Base-by-base conservation (phyloP, 2,329 filamentous ascomycete species). In the Mycogone perniciosa region DNA sequence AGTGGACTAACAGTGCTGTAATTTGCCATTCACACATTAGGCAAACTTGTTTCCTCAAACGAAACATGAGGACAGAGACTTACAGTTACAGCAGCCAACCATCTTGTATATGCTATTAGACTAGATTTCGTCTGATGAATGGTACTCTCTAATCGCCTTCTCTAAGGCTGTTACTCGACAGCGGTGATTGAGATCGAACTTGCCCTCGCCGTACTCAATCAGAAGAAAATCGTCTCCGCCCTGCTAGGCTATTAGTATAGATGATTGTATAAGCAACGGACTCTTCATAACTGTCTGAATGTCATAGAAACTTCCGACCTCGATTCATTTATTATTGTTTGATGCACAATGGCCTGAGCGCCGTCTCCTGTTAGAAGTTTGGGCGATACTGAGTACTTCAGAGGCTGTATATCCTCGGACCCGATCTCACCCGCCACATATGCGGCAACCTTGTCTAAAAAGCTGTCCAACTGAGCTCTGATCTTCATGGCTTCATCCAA, bases 201-300 rank as follows among this genome's bases (percentile, higher is more conserved):
- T 30, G 7, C 46, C 39, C 29, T 43, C 39, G 13, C 30, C 46
- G 27, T 30, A 48, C n/a, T 42, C 46, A 8, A 48, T 26, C n/a
- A 48, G 39, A 10, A 37, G 20, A 35, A 30, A 48, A 30, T 43
- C 45, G 9, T 48, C 39, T n/a, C 39, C 39, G n/a, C 38, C 39
- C 3, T 38, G 11, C 29, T 5, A 26, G 2, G 7, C 33, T 35
- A 11, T 35, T 11, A 35, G 33, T 35, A 35, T 35, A 35, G 11
- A 35, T 35, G 7, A 2, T 35, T 35, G 11, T 35, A 8, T 35
- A 8, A 35, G 7, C 2, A 35, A 7, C 4, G 7, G 4, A 35
- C 11, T 11, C 11, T 11, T 8, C 33, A 3, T 35, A 35, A 2
- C 33, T 35, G 33, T 35, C 33, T 35, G 7, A 8, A 11, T 8